Evolutionary conservation across 2,329 filamentous ascomycete species (phyloP).

Genomic region (Xylaria sp.): DNA sequence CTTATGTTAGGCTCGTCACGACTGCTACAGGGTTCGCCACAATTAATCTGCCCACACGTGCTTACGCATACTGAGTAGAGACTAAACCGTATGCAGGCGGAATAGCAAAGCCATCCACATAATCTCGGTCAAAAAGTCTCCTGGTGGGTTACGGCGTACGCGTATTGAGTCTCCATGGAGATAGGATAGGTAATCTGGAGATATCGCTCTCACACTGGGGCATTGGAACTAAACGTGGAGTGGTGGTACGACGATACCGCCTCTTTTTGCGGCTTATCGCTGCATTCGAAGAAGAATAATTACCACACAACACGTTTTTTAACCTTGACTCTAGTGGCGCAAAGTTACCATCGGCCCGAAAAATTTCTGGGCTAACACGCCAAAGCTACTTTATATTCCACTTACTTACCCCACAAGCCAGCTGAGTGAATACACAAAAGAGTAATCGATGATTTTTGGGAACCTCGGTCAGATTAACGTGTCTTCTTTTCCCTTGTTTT

Average conservation of each 20-base stretch:
- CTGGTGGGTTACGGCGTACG: neutral
- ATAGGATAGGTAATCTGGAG: neutral
- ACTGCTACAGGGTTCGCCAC: too few relatives aligned
- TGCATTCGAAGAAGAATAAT: neutral
- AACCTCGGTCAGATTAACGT: neutral
- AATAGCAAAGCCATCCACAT: neutral
- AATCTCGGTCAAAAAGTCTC: neutral
- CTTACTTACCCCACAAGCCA: neutral
- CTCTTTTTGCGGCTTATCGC: neutral
- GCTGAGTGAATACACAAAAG: neutral
- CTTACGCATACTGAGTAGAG: neutral
- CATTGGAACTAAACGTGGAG: neutral
- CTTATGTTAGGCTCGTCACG: too few relatives aligned
- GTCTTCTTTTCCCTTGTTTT: neutral
- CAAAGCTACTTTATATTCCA: conserved; percentile 4
- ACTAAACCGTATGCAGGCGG: neutral
- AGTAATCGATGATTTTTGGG: neutral
- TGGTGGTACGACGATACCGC: neutral
- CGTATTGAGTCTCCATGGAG: neutral
- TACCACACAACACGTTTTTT: neutral
- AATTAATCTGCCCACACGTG: neutral
- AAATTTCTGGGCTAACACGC: neutral
- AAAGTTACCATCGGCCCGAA: conserved; percentile 6
- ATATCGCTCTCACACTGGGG: neutral
- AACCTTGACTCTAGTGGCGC: neutral